phyloP scores from a whole-genome alignment of 768 basidiomycete genomes.

The Hygrocybe coccinea region DNA sequence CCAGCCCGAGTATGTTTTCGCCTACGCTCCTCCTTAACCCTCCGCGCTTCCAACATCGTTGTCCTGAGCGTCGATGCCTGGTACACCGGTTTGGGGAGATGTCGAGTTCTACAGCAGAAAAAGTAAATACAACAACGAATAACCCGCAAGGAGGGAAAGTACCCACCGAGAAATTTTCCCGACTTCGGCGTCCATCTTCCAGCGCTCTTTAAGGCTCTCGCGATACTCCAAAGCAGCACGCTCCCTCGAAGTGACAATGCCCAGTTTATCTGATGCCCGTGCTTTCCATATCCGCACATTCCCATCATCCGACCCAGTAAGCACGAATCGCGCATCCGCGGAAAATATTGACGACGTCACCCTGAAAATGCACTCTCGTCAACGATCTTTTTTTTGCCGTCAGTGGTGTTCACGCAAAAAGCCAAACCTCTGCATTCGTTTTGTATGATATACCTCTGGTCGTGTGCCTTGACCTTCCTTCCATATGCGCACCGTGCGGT shows the following conservation, averaged over 20 bases:
- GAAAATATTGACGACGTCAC: constrained; percentile 88
- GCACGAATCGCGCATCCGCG: constrained; percentile 83
- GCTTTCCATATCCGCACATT: constrained; percentile 96
- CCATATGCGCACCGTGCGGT: constrained; percentile 92
- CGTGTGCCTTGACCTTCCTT: constrained; percentile 74
- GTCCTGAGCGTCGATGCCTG: constrained; percentile 82
- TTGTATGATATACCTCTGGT: constrained; percentile 94
- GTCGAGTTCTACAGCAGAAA: constrained; percentile 51
- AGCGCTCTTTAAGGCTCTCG: constrained; percentile 78
- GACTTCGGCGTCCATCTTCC: constrained; percentile 81
- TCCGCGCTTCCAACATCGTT: constrained; percentile 85
- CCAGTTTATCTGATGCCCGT: constrained; percentile 86
- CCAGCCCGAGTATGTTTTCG: constrained; percentile 85
- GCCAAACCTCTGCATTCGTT: constrained; percentile 91
- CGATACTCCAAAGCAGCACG: constrained; percentile 91
- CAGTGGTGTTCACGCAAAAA: not conserved
- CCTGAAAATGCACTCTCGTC: constrained; percentile 35
- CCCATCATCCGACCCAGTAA: constrained; percentile 91
- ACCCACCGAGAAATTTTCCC: constrained; percentile 73
- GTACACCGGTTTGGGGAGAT: constrained; percentile 88
- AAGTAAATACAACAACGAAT: not conserved
- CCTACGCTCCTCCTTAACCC: constrained; percentile 91
- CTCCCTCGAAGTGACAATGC: constrained; percentile 85
- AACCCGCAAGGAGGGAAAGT: not conserved
- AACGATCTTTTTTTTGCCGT: not conserved